These are phyloP conservation scores for Trapa bicornis DNA, from an alignment of 345 rosid genomes.

Conservation along the genomic window DNA sequence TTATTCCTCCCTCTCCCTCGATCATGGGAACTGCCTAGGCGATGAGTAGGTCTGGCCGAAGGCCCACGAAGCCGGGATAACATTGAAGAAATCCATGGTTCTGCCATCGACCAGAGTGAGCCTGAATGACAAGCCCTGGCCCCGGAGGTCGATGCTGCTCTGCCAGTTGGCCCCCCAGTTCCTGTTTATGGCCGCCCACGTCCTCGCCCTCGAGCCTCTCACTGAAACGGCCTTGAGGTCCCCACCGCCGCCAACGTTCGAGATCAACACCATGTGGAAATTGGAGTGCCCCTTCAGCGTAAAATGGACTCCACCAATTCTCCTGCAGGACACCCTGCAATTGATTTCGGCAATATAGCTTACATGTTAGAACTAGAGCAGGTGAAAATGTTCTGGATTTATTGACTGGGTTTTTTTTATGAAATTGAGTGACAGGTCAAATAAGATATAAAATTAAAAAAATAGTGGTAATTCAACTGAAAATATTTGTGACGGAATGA, in stretches of 20 bases:
- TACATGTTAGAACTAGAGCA: too few relatives aligned
- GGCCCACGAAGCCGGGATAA: conserved; percentile 50
- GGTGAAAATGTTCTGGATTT: too few relatives aligned
- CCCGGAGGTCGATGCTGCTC: conserved; percentile 37
- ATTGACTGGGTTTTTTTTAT: too few relatives aligned
- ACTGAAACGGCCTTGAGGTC: conserved; percentile 53
- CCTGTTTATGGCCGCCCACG: conserved; percentile 47
- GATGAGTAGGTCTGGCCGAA: conserved; percentile 76
- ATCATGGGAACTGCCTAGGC: conserved; percentile 26
- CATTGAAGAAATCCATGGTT: conserved; percentile 36
- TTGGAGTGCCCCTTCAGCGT: conserved; percentile 65
- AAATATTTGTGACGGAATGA: too few relatives aligned
- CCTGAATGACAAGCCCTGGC: conserved; percentile 47
- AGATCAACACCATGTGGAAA: conserved; percentile 60
- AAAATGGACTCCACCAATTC: conserved; percentile 72
- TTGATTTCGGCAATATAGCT: too few relatives aligned
- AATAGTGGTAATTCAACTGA: too few relatives aligned
- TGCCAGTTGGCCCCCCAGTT: conserved; percentile 88
- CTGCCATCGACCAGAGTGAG: conserved; percentile 44
- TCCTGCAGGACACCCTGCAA: conserved; percentile 48
- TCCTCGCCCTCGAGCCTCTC: conserved; percentile 41
- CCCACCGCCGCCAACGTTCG: conserved; percentile 67
- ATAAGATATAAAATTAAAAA: too few relatives aligned
- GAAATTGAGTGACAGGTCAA: too few relatives aligned
- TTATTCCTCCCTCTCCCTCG: neutral